These are phyloP conservation scores for Silybum marianum DNA, from an alignment of 129 eudicot genomes.

Conservation along the genomic window DNA sequence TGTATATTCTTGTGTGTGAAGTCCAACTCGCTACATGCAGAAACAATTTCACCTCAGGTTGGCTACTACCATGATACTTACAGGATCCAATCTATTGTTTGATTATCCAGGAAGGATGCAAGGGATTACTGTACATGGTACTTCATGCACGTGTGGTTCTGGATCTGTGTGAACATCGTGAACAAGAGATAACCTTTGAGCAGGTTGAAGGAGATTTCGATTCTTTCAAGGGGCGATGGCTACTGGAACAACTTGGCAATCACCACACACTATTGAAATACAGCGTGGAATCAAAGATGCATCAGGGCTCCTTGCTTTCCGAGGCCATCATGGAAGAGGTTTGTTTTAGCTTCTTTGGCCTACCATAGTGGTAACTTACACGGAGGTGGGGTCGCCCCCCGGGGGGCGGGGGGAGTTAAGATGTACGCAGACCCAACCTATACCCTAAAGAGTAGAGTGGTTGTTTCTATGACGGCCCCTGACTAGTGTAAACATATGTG, in stretches of 20 bases:
- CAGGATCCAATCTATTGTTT: neutral
- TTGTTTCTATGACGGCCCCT: neutral
- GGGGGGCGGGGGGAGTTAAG: no score
- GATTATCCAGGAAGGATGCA: conserved; percentile 91
- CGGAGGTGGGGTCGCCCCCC: neutral
- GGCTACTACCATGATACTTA: conserved; percentile 9
- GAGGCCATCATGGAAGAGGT: conserved; percentile 99
- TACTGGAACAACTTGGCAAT: conserved; percentile 86
- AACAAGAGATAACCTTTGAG: conserved; percentile 86
- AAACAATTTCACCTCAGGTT: conserved; percentile 1
- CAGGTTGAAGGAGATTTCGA: conserved; percentile 99
- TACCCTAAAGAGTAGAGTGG: neutral
- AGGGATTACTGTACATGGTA: conserved; percentile 92
- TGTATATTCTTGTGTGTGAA: neutral
- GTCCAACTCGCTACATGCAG: neutral
- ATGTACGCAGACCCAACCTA: neutral
- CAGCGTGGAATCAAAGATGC: conserved; percentile 93
- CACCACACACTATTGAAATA: conserved; percentile 89
- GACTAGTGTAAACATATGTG: neutral
- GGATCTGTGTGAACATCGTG: conserved; percentile 84
- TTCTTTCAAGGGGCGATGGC: conserved; percentile 81
- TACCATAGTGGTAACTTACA: conserved; percentile 15
- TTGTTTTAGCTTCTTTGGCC: conserved; percentile 10
- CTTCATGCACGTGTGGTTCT: conserved; percentile 95
- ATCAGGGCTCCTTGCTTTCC: conserved; percentile 78